Evolutionary conservation across 2,329 filamentous ascomycete genomes (phyloP).

Genomic region (Diaporthe vexans): DNA sequence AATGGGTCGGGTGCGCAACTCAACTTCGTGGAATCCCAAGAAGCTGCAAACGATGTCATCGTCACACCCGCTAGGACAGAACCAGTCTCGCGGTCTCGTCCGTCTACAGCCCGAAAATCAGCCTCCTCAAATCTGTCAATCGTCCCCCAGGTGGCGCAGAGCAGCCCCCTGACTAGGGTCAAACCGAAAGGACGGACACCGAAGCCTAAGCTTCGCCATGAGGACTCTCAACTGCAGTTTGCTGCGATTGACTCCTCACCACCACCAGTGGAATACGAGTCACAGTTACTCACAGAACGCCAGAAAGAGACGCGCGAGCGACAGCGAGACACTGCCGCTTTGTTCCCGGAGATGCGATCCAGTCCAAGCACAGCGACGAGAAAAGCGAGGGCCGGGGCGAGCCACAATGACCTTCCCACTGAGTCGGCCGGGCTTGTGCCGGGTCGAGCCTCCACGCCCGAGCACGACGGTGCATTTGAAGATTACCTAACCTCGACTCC

Average conservation of each 20-base stretch:
- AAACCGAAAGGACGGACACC: slow-evolving; percentile 50
- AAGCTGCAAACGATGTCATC: slow-evolving; percentile 55
- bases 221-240: slow-evolving; percentile 87
- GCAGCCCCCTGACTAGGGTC: slow-evolving; percentile 46
- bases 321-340: slow-evolving; percentile 74
- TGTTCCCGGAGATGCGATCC: slow-evolving; percentile 78
- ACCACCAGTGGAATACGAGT: slow-evolving; percentile 66
- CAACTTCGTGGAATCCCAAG: slow-evolving; percentile 63
- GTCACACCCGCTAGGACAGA: slow-evolving; percentile 47
- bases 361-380: slow-evolving; percentile 55
- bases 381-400: slow-evolving; percentile 19
- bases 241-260: slow-evolving; percentile 75
- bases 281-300: slow-evolving; percentile 82
- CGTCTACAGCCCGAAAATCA: slow-evolving; percentile 43
- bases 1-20: slow-evolving; percentile 56
- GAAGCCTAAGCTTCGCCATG: slow-evolving; percentile 75
- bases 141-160: slow-evolving; percentile 49
- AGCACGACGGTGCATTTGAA: slow-evolving; percentile 59
- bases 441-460: slow-evolving; percentile 60
- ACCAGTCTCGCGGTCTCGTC: slow-evolving; percentile 45
- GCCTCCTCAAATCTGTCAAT: slow-evolving; percentile 53
- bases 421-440: slow-evolving; percentile 25
- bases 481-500: slow-evolving; percentile 72
- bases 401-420: slow-evolving; percentile 13
- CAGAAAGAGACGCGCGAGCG: slow-evolving; percentile 84